Conservation (phyloP, 2,329 filamentous ascomycete genomes). For the Paecilomyces fulvus region DNA sequence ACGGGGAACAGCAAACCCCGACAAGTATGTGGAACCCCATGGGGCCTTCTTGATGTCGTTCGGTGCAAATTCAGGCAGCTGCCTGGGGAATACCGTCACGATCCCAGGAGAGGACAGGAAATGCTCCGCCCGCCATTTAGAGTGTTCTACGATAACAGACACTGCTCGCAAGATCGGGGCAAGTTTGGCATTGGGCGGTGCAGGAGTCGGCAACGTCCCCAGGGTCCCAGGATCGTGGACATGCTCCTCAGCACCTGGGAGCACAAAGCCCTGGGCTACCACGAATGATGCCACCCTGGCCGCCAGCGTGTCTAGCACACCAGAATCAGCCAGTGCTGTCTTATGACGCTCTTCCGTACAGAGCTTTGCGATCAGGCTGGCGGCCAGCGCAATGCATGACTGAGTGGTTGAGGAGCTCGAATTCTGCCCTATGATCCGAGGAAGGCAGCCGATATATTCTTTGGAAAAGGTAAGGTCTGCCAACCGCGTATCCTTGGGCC, state of each 20-base stretch:
- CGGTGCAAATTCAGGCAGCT: slow-evolving; percentile 43
- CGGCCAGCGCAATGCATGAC: slow-evolving; percentile 36
- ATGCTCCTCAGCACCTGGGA: slow-evolving; percentile 53
- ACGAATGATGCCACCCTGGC: slow-evolving; percentile 64
- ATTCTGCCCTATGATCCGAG: slow-evolving; percentile 55
- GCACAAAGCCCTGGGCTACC: slow-evolving; percentile 58
- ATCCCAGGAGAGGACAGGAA: slow-evolving; percentile 61
- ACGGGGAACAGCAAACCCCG: slow-evolving; percentile 41
- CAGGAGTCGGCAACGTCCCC: slow-evolving; percentile 53
- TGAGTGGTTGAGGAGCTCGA: slow-evolving; percentile 47
- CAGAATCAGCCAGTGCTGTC: slow-evolving; percentile 59
- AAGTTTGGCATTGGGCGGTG: slow-evolving; percentile 52
- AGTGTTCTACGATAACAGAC: slow-evolving; percentile 66
- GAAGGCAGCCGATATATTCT: slow-evolving; percentile 54
- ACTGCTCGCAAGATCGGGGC: slow-evolving; percentile 69
- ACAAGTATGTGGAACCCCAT: slow-evolving; percentile 47
- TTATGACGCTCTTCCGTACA: slow-evolving; percentile 65
- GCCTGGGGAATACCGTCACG: slow-evolving; percentile 57
- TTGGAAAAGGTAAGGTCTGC: slow-evolving; percentile 58
- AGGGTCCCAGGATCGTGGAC: slow-evolving; percentile 48
- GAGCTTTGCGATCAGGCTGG: slow-evolving; percentile 47
- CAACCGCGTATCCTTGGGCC: slow-evolving; percentile 44
- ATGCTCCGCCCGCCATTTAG: slow-evolving; percentile 66
- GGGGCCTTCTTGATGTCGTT: slow-evolving; percentile 42
- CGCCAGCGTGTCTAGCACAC: slow-evolving; percentile 71